Conservation (phyloP, 148 eudicot species). For the Heliamphora exappendiculata region DNA sequence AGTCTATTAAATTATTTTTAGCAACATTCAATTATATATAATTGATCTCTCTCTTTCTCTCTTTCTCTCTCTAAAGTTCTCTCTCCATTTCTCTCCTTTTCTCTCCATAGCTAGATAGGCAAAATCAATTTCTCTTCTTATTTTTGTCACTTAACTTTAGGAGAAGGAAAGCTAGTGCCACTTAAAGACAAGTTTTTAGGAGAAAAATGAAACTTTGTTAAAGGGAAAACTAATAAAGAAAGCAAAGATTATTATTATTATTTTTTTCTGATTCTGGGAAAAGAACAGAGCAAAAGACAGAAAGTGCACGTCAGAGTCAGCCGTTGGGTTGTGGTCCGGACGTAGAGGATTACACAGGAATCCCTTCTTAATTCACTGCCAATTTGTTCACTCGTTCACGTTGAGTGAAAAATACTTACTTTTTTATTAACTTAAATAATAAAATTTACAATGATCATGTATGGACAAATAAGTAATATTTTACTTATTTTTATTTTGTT, state of each 20-base stretch:
- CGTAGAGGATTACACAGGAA: conserved; percentile 7
- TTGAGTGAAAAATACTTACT: too few relatives aligned
- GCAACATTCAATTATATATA: not conserved
- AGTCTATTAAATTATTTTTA: too few relatives aligned
- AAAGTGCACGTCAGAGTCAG: conserved; percentile 40
- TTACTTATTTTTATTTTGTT: too few relatives aligned
- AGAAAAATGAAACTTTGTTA: conserved; percentile 12
- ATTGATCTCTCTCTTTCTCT: conserved; percentile 11
- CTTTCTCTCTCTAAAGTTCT: conserved; percentile 17
- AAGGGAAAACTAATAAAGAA: conserved; percentile 15
- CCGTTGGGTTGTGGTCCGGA: conserved; percentile 24
- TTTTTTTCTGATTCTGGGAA: conserved; percentile 13
- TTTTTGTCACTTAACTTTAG: conserved; percentile 31
- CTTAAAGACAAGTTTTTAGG: conserved; percentile 19
- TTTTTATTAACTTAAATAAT: too few relatives aligned
- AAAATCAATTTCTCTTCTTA: conserved; percentile 29
- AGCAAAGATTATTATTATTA: too few relatives aligned
- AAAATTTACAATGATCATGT: too few relatives aligned
- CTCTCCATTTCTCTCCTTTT: not conserved
- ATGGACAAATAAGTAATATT: too few relatives aligned
- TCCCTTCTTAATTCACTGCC: too few relatives aligned
- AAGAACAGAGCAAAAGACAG: conserved; percentile 36
- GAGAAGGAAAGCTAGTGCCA: conserved; percentile 32
- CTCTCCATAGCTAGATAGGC: conserved; percentile 19
- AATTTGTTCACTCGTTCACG: too few relatives aligned